A percentile compares a stretch with the other conserved stretches of the same genome.
phyloP scores from a whole-genome alignment of 495 filamentous ascomycete species.

The Xylaria castorea region DNA sequence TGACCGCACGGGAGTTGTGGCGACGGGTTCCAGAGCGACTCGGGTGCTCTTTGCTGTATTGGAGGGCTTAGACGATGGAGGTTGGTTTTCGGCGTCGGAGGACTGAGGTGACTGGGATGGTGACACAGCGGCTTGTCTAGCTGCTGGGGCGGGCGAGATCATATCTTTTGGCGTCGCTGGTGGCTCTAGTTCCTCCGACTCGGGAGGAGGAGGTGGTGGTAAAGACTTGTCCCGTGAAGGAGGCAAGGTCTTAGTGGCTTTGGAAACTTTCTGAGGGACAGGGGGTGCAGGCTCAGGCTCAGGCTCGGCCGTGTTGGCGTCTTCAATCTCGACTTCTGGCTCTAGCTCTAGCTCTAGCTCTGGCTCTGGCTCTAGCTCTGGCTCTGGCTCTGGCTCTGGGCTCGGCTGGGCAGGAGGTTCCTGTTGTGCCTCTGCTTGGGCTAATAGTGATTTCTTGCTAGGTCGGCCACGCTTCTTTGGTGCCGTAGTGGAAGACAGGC shows the following conservation, averaged over 20 bases:
- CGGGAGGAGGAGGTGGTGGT: constrained; percentile 37
- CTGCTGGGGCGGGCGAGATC: constrained; percentile 40
- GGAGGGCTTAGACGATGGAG: constrained; percentile 67
- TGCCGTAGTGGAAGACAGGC: constrained; percentile 38
- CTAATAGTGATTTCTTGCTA: constrained; percentile 52
- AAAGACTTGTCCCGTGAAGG: constrained; percentile 40
- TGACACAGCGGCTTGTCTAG: constrained; percentile 49
- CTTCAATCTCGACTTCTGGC: constrained; percentile 11
- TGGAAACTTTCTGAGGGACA: constrained; percentile 25
- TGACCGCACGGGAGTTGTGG: constrained; percentile 58
- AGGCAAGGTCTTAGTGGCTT: constrained; percentile 22
- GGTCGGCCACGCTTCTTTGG: constrained; percentile 54
- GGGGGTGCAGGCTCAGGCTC: constrained; percentile 9
- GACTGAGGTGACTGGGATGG: constrained; percentile 73
- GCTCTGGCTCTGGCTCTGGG: constrained; percentile 7
- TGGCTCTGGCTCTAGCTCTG: not conserved
- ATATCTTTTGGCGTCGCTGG: constrained; percentile 46
- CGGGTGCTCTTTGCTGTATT: constrained; percentile 42
- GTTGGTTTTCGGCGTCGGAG: constrained; percentile 82
- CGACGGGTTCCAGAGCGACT: constrained; percentile 57
- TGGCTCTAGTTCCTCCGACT: constrained; percentile 34
- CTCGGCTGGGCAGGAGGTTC: not conserved
- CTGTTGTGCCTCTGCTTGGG: constrained; percentile 3
- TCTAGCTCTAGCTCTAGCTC: not conserved
- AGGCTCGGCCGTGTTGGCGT: constrained; percentile 11